phyloP scores from a whole-genome alignment of 129 eudicot genomes.

The Silybum marianum region DNA sequence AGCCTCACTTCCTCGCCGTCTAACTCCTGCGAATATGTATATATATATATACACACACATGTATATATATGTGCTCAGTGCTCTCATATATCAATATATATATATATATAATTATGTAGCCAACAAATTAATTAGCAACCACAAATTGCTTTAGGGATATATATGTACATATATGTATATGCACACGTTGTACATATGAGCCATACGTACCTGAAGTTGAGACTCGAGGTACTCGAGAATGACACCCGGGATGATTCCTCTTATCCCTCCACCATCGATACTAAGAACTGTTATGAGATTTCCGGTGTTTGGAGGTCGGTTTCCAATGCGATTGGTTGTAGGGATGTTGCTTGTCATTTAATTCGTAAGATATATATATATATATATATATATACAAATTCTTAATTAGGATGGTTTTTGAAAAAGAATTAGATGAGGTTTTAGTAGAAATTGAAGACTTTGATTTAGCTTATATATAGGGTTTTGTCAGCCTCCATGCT shows the following conservation, averaged over 20 bases:
- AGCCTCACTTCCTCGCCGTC: conserved; percentile 48
- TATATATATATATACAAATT: no score
- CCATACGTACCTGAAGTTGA: conserved; percentile 46
- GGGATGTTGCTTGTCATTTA: background rate
- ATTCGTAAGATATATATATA: background rate
- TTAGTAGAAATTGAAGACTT: background rate
- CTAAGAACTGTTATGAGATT: conserved; percentile 44
- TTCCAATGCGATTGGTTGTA: background rate
- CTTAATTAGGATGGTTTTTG: background rate
- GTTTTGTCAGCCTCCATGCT: background rate
- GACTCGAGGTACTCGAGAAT: conserved; percentile 43
- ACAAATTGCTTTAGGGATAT: background rate
- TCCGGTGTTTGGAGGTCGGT: conserved; percentile 28
- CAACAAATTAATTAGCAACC: background rate
- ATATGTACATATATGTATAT: no score
- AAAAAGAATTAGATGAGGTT: background rate
- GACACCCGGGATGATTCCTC: conserved; percentile 56
- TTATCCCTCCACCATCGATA: conserved; percentile 56
- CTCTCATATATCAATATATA: no score
- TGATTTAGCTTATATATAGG: no score
- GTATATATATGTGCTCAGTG: no score
- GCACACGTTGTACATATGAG: background rate
- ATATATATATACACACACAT: no score
- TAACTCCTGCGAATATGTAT: conserved; percentile 31
- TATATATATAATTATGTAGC: no score